Conservation (phyloP, 2,329 filamentous ascomycete species). For the Furcasterigmium sp. region DNA sequence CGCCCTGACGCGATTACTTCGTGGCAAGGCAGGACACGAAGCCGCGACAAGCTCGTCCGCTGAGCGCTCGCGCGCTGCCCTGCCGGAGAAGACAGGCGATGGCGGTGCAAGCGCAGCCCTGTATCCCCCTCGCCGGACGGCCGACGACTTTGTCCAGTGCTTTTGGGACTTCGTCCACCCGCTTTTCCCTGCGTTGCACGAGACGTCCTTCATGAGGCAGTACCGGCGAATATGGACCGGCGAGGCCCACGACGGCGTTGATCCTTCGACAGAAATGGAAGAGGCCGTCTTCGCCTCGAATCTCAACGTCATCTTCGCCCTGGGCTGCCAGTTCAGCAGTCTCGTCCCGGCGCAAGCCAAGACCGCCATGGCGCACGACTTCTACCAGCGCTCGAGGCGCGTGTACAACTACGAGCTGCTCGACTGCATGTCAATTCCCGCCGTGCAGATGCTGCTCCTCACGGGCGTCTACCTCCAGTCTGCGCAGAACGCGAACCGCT, state of each 20-base stretch:
- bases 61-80: not conserved
- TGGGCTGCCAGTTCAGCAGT: constrained; percentile 19
- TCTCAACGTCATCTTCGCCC: constrained; percentile 23
- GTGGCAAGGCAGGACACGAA: no score
- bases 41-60: not conserved
- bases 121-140: not conserved
- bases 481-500: constrained; percentile 19
- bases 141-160: constrained; percentile 6
- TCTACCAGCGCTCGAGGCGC: constrained; percentile 19
- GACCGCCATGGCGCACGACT: constrained; percentile 13
- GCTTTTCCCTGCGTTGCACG: constrained; percentile 11
- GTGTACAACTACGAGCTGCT: constrained; percentile 19
- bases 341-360: constrained; percentile 2
- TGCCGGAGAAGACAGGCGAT: not conserved
- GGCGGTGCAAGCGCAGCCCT: not conserved
- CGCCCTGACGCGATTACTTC: constrained; percentile 1
- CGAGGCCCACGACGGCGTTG: not conserved
- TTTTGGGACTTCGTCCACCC: constrained; percentile 14
- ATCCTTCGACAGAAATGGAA: not conserved
- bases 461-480: constrained; percentile 21
- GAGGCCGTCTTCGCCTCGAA: constrained; percentile 15
- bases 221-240: constrained; percentile 8
- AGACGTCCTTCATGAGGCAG: constrained; percentile 7
- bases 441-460: constrained; percentile 23
- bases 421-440: constrained; percentile 16